Base-by-base conservation (phyloP, 805 yeast genomes). In the Cyberlindnera amylophila region DNA sequence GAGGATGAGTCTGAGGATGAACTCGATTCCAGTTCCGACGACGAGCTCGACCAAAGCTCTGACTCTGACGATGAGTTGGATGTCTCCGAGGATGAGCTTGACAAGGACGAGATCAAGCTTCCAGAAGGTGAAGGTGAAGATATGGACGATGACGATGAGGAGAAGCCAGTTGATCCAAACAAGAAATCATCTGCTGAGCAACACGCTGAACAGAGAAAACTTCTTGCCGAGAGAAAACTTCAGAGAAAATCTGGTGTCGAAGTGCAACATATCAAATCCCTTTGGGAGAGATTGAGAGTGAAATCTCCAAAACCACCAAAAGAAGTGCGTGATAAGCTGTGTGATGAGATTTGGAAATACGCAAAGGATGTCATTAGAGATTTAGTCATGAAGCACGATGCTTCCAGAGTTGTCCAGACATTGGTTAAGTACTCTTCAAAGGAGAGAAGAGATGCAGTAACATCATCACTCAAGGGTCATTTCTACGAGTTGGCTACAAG, bases 391-490 rank as follows among this genome's bases (percentile, higher is more conserved):
- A 89, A 93, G 70, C 99, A 91, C 61, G 98, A 91, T 71, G 91
- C 97, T 9, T 87, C 96, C 18, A 79, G 99, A 69, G 91, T 91
- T 42, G 95, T 91, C 32, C 99, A 91, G 67, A 89, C 97, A 2
- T 74, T 91, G 52, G 82, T 91, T 47, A 91, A 91, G 63, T 88
- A 86, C 61, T 81, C 93, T 11, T 71, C 84, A 30, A 86, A 82
- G 58, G 86, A 81, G 39, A 80, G 89, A 68, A 79, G 96, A 67
- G 82, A 79, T 19, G 70, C 70, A 18, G 79, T 91, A 49, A 82
- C 83, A 14, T 53, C 63, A 40, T 71, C 89, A 3, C 70, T 91
- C 53, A 83, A 81, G 62, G 93, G 95, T 14, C 72, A 77, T 59
- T 87, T 71, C 63, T 86, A 86, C 59, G 81, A 78, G 38, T 72